Conservation (phyloP, 2,329 filamentous ascomycete genomes). For the Colletotrichum nymphaeae region DNA sequence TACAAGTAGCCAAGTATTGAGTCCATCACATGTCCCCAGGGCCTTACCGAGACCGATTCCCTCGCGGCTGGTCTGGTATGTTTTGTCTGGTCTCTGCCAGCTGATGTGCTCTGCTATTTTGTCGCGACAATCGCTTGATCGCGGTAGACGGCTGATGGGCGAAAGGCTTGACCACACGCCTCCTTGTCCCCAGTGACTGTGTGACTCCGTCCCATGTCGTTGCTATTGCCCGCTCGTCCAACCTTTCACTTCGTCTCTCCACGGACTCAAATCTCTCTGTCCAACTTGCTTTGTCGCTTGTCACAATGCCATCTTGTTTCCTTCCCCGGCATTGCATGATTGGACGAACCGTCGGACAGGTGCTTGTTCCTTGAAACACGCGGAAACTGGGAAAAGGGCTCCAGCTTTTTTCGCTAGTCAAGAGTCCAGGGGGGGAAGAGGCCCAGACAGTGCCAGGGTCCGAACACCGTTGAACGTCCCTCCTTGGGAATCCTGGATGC, state of each 20-base stretch:
- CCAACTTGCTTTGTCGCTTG: slow-evolving; percentile 1
- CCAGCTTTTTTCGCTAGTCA: neutral
- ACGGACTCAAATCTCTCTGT: slow-evolving; percentile 6
- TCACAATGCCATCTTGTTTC: slow-evolving; percentile 21
- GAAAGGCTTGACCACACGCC: neutral
- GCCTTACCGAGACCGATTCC: neutral
- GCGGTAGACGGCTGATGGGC: neutral
- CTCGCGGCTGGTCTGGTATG: neutral
- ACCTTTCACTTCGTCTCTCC: slow-evolving; percentile 15
- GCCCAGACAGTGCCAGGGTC: slow-evolving; percentile 7
- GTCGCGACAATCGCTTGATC: slow-evolving; percentile 5
- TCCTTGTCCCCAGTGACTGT: neutral
- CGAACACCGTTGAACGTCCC: slow-evolving; percentile 24
- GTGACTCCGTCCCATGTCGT: slow-evolving; percentile 2
- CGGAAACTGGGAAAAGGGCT: slow-evolving; percentile 31
- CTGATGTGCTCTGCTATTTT: neutral
- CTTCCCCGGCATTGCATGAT: slow-evolving; percentile 1
- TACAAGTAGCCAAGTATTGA: neutral
- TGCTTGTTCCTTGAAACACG: slow-evolving; percentile 30
- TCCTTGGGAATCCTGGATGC: slow-evolving; percentile 25
- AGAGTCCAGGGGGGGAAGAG: neutral
- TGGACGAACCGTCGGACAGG: slow-evolving; percentile 8
- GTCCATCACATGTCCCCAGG: slow-evolving; percentile 13
- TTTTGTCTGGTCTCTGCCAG: neutral
- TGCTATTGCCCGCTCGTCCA: neutral